Percentiles rank a stretch among this genome's conserved stretches.
phyloP scores from a whole-genome alignment of 2,329 filamentous ascomycete genomes.

The Nothophaeocryptopus gaeumannii region DNA sequence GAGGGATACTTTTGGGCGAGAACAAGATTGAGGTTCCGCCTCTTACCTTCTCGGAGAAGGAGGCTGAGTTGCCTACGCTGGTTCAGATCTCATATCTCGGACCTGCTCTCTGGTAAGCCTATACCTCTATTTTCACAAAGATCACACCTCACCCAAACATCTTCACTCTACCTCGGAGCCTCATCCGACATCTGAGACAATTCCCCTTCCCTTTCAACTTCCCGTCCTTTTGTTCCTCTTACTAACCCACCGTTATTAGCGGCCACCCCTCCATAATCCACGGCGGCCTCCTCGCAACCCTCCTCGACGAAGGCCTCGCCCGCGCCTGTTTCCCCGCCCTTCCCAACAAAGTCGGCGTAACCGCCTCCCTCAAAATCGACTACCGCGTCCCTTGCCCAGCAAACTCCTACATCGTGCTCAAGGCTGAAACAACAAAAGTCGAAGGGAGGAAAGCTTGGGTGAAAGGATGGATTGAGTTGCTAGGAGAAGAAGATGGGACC shows the following conservation, averaged over 20 bases:
- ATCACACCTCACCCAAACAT: too few species aligned
- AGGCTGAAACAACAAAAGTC: constrained; percentile 75
- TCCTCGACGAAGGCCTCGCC: constrained; percentile 86
- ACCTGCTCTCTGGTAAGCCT: constrained; percentile 57
- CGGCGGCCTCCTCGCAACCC: constrained; percentile 84
- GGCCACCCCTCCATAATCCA: constrained; percentile 90
- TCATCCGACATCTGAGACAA: too few species aligned
- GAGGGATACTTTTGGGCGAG: constrained; percentile 71
- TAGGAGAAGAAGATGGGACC: constrained; percentile 55
- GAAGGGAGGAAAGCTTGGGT: constrained; percentile 96
- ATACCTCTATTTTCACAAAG: too few species aligned
- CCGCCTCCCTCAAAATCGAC: constrained; percentile 77
- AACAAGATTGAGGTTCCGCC: constrained; percentile 79
- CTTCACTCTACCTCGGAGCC: too few species aligned
- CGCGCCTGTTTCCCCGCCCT: constrained; percentile 84
- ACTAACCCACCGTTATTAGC: too few species aligned
- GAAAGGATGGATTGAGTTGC: constrained; percentile 77
- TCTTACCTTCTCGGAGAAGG: constrained; percentile 65
- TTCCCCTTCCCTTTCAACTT: too few species aligned
- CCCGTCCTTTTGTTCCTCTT: too few species aligned
- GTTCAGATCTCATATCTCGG: constrained; percentile 77
- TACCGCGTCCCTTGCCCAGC: constrained; percentile 80
- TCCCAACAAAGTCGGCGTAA: constrained; percentile 81
- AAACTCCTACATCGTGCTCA: constrained; percentile 71
- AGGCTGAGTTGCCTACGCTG: constrained; percentile 53